These are phyloP conservation scores for Aspergillus sclerotialis DNA, from an alignment of 2,329 filamentous ascomycete genomes.

Conservation along the genomic window DNA sequence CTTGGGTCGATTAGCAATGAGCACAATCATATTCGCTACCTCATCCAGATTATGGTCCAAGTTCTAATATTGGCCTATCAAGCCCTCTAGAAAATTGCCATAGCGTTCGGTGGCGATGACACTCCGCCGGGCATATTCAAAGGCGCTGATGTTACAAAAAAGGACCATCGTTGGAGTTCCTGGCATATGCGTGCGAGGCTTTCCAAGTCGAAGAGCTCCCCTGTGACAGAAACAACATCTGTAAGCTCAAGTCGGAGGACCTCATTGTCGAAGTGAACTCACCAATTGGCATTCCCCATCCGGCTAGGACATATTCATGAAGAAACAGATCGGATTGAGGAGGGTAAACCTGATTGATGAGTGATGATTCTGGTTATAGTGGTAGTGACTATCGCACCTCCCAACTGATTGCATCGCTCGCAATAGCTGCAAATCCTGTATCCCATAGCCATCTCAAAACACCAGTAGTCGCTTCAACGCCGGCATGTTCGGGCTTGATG, in stretches of 20 bases:
- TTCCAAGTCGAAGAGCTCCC: conserved; percentile 43
- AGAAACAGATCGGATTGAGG: conserved; percentile 34
- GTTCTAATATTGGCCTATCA: not conserved
- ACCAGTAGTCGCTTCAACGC: conserved; percentile 44
- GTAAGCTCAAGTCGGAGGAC: not conserved
- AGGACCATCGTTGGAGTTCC: conserved; percentile 37
- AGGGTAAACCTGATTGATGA: conserved; percentile 34
- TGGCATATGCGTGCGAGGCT: conserved; percentile 30
- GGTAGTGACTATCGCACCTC: conserved; percentile 34
- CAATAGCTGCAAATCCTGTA: conserved; percentile 50
- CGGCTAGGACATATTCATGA: conserved; percentile 45
- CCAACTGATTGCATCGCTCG: conserved; percentile 50
- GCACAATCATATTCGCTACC: no score
- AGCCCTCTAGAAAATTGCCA: conserved; percentile 36
- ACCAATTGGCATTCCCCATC: conserved; percentile 46
- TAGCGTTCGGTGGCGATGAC: conserved; percentile 39
- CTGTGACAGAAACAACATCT: conserved; percentile 20
- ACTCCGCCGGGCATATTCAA: conserved; percentile 45
- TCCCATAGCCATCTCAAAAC: conserved; percentile 55
- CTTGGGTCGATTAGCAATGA: not conserved
- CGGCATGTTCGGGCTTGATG: conserved; percentile 37
- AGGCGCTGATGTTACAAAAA: conserved; percentile 45
- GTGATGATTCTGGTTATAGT: not conserved
- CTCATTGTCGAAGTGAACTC: conserved; percentile 12
- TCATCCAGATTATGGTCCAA: not conserved